phyloP scores from a whole-genome alignment of 148 eudicot genomes.

The Heliosperma pusillum region DNA sequence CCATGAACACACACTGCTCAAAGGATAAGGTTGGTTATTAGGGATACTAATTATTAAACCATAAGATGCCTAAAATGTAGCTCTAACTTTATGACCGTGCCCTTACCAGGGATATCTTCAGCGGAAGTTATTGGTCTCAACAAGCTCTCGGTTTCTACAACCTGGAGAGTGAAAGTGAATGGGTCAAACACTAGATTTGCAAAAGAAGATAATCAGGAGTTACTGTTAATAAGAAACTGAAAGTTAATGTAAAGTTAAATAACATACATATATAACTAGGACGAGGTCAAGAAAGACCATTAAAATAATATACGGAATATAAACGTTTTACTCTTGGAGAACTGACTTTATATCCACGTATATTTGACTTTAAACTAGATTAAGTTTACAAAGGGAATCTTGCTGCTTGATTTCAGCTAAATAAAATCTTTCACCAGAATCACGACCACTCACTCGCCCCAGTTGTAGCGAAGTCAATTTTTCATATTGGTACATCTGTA shows the following conservation, averaged over 20 bases:
- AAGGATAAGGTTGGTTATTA: constrained; percentile 4
- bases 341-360: too few relatives aligned
- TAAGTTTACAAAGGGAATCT: too few relatives aligned
- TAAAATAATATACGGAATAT: neutral
- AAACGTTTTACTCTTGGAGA: too few relatives aligned
- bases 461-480: too few relatives aligned
- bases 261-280: too few relatives aligned
- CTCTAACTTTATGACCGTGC: neutral
- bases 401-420: too few relatives aligned
- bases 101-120: constrained; percentile 72
- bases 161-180: constrained; percentile 39
- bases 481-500: too few relatives aligned
- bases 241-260: too few relatives aligned
- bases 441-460: too few relatives aligned
- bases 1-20: constrained; percentile 85
- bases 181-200: neutral
- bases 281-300: neutral
- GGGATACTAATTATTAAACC: neutral
- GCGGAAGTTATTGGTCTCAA: constrained; percentile 78
- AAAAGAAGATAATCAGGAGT: neutral
- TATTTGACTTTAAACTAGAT: too few relatives aligned
- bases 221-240: too few relatives aligned
- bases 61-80: constrained; percentile 8
- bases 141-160: constrained; percentile 77
- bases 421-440: too few relatives aligned